Base-by-base conservation (phyloP, 495 filamentous ascomycete genomes). In the Pyronema omphalodes region DNA sequence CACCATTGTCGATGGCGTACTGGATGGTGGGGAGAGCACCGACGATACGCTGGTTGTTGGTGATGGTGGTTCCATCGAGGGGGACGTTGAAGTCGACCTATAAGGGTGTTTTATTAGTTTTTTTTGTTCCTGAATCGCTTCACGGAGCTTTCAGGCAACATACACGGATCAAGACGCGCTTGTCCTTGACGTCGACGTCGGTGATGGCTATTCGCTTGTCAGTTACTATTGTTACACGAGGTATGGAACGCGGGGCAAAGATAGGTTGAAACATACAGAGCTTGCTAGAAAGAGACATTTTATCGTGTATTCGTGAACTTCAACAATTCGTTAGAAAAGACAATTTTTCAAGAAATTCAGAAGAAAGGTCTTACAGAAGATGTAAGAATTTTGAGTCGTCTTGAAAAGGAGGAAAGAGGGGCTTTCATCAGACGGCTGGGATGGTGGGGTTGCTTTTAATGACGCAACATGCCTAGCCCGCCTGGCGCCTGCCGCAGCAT, bases 61-160 rank as follows among this genome's bases (percentile, higher is more conserved):
- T 95, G 68, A 95, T 77, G n/a, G 89, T 87, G 57, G 88, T 73
- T 58, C 73, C 76, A 67, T 96, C 85, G 67, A 95, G 86, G 59
- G 91, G 91, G 49, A 99, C 91, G 72, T 99, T 99, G 80, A 99
- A 99, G 75, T 99, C 91, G 62, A 99, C 89, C 89, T 95, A 64
- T 23, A 7, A 9, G 23, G 23, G 23, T 29, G 23, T 29, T 29
- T 29, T 48, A 37, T 55, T 17, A 43, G 37, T 12, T 7, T 36
- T 36, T 14, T 7, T n/a, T 1, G 12, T n/a, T 43, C 39, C 39
- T 43, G 17, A 43, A 43, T 43, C 39, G 17, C 12, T n/a, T 43
- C 12, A 17, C 39, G 17, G 12, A 17, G 6, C 1, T 43, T 6
- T 43, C 12, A 47, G 12, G 9, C 7, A 41, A 17, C 85, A 63